Evolutionary conservation across 176 grass and related monocot species (phyloP).

Genomic region (Eragrostis curvula): DNA sequence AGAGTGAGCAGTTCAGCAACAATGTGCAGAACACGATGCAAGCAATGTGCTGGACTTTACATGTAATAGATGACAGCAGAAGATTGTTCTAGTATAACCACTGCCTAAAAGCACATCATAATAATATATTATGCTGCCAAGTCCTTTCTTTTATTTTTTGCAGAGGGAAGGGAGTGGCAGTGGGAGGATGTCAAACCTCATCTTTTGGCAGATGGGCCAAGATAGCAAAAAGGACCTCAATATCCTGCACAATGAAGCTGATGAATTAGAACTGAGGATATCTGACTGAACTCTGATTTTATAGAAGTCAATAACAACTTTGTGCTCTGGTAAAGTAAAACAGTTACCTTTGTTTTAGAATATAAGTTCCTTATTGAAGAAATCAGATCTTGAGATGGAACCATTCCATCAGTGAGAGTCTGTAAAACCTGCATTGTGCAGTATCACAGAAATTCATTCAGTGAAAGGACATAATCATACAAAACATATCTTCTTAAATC

Average conservation of each 20-base stretch:
- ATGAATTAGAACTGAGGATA: slow-evolving; percentile 35
- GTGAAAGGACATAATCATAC: slow-evolving; percentile 22
- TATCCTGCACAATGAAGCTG: slow-evolving; percentile 71
- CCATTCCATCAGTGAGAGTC: slow-evolving; percentile 67
- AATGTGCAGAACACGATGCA: not conserved
- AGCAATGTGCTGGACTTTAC: not conserved
- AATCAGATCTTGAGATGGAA: slow-evolving; percentile 85
- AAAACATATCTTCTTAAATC: slow-evolving; percentile 15
- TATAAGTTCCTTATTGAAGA: slow-evolving; percentile 82
- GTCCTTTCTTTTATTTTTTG: not conserved
- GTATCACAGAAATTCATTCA: slow-evolving; percentile 19
- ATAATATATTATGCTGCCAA: slow-evolving; percentile 9
- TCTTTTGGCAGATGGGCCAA: slow-evolving; percentile 86
- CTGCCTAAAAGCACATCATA: not conserved
- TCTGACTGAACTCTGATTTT: slow-evolving; percentile 6
- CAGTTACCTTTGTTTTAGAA: slow-evolving; percentile 81
- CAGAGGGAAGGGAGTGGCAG: not conserved
- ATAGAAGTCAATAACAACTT: slow-evolving; percentile 31
- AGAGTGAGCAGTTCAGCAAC: not conserved
- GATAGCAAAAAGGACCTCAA: slow-evolving; percentile 81
- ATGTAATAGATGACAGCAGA: not conserved
- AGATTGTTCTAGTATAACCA: not conserved
- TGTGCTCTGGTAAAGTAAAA: slow-evolving; percentile 8
- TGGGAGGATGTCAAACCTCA: slow-evolving; percentile 52
- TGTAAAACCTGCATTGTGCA: slow-evolving; percentile 76